Conservation (phyloP, 2,329 filamentous ascomycete genomes). For the Pseudovirgaria hyperparasitica region DNA sequence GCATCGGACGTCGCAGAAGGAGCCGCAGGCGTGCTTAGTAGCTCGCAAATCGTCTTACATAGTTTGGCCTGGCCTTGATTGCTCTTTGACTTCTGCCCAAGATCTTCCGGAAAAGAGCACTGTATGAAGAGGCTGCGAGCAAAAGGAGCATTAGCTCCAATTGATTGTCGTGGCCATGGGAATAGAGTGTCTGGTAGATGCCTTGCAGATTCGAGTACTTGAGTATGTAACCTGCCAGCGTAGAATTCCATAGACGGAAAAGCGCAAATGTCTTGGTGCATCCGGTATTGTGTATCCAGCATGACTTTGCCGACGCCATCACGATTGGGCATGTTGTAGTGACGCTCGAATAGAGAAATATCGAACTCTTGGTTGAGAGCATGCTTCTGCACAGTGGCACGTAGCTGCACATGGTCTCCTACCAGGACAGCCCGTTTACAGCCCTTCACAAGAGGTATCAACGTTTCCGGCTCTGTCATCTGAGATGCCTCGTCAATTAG, state of each 20-base stretch:
- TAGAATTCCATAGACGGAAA: constrained; percentile 32
- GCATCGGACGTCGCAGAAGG: constrained; percentile 1
- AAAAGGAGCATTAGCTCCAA: too few species aligned
- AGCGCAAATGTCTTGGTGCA: constrained; percentile 28
- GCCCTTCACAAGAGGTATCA: constrained; percentile 28
- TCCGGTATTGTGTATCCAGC: constrained; percentile 34
- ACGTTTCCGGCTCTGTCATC: constrained; percentile 29
- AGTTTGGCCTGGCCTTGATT: constrained; percentile 27
- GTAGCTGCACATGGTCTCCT: constrained; percentile 35
- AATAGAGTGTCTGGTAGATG: constrained; percentile 12
- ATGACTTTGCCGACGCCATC: constrained; percentile 22
- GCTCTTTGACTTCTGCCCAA: constrained; percentile 26
- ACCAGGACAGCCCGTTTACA: constrained; percentile 32
- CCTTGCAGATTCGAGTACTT: constrained; percentile 11
- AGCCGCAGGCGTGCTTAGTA: constrained; percentile 10
- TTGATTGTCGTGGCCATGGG: constrained; percentile 10
- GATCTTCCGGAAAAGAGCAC: constrained; percentile 22
- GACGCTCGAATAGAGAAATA: constrained; percentile 31
- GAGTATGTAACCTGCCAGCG: constrained; percentile 21
- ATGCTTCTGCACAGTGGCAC: constrained; percentile 28
- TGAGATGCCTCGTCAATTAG: constrained; percentile 37
- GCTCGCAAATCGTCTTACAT: constrained; percentile 21
- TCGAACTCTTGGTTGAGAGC: constrained; percentile 24
- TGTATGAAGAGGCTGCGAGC: constrained; percentile 24
- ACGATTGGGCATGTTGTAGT: constrained; percentile 16